Percentiles rank a stretch among this genome's conserved stretches.
Conservation (phyloP, 306 rosid genomes). For the Rosa multiflora region DNA sequence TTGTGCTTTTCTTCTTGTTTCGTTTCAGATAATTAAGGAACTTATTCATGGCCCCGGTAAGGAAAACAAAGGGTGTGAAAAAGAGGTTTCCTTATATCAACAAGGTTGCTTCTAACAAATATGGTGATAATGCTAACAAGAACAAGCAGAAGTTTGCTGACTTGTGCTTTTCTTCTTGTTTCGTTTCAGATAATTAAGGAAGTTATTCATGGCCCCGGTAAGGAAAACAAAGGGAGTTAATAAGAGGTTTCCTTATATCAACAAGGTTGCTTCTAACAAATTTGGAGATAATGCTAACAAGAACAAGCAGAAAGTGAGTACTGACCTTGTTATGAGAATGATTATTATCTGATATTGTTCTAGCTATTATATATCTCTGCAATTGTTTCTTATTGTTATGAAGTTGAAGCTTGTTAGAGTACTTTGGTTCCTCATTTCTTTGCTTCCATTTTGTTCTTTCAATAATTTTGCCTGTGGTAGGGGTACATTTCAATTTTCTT, state of each 20-base stretch:
- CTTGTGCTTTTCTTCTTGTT: conserved; percentile 32
- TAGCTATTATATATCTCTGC: background rate
- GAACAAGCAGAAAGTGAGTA: conserved; percentile 60
- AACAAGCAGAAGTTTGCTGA: conserved; percentile 43
- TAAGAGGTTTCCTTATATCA: conserved; percentile 56
- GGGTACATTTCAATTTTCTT: background rate
- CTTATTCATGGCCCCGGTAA: conserved; percentile 73
- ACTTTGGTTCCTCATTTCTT: background rate
- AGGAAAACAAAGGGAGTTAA: conserved; percentile 74
- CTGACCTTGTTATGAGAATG: conserved; percentile 45
- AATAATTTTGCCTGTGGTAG: background rate
- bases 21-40: conserved; percentile 46
- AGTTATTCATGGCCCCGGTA: conserved; percentile 71
- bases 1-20: conserved; percentile 31
- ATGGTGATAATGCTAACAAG: conserved; percentile 55
- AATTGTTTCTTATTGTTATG: background rate
- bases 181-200: conserved; percentile 44
- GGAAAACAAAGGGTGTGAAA: conserved; percentile 71
- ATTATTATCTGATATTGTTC: conserved; percentile 25
- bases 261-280: conserved; percentile 56
- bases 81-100: conserved; percentile 57
- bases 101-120: conserved; percentile 58
- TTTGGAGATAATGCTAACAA: conserved; percentile 54
- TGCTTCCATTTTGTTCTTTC: background rate
- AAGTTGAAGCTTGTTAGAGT: background rate